Evolutionary conservation across 2,329 filamentous ascomycete genomes (phyloP).

Genomic region (Diaporthe vexans): DNA sequence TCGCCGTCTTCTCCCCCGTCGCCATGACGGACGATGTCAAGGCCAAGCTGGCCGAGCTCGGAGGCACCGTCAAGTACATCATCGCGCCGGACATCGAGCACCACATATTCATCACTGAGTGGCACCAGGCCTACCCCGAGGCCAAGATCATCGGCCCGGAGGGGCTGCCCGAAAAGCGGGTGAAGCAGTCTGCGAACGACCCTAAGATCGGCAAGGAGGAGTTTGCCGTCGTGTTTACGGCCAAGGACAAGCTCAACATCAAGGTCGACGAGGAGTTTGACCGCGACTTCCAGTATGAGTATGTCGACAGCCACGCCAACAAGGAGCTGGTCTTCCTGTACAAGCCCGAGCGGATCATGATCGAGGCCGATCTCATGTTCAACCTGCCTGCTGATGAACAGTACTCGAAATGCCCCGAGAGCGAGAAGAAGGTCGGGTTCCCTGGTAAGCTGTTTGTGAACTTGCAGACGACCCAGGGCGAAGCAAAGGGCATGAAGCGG

Average conservation of each 20-base stretch:
- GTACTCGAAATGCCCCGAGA: slow-evolving; percentile 73
- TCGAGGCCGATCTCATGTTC: slow-evolving; percentile 93
- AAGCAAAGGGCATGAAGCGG: slow-evolving; percentile 82
- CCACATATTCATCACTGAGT: slow-evolving; percentile 91
- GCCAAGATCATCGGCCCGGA: slow-evolving; percentile 87
- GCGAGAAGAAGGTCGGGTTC: slow-evolving; percentile 55
- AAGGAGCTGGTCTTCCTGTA: slow-evolving; percentile 91
- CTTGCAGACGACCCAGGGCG: slow-evolving; percentile 73
- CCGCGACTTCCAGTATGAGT: slow-evolving; percentile 87
- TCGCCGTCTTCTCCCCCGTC: slow-evolving; percentile 94
- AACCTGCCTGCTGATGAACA: slow-evolving; percentile 92
- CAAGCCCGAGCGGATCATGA: slow-evolving; percentile 82
- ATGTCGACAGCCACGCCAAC: slow-evolving; percentile 83
- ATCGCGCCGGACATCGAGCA: slow-evolving; percentile 92
- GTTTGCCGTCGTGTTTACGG: slow-evolving; percentile 78
- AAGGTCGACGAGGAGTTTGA: slow-evolving; percentile 84
- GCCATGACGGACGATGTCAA: slow-evolving; percentile 83
- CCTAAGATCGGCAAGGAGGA: slow-evolving; percentile 66
- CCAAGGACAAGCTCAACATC: slow-evolving; percentile 63
- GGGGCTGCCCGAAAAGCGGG: slow-evolving; percentile 86
- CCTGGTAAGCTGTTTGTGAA: slow-evolving; percentile 60
- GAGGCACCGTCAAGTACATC: slow-evolving; percentile 84
- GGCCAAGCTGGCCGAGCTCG: slow-evolving; percentile 73
- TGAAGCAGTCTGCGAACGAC: slow-evolving; percentile 67
- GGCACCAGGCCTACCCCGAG: slow-evolving; percentile 82